phyloP scores from a whole-genome alignment of 2,329 filamentous ascomycete species.

The Talaromyces sp. region DNA sequence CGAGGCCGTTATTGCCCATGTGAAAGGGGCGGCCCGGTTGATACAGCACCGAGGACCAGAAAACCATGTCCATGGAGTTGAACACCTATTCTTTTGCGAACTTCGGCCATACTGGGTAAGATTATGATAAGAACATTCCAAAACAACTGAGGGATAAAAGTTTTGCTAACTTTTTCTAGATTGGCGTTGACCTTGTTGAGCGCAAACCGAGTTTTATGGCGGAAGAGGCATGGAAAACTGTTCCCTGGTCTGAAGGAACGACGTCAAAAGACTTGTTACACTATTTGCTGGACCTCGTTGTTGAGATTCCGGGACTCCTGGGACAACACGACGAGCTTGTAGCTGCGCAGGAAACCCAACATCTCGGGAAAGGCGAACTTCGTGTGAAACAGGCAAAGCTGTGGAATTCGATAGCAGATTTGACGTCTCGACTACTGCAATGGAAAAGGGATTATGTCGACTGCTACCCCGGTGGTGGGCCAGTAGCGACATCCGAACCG shows the following conservation, averaged over 20 bases:
- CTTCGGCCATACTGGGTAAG: conserved; percentile 36
- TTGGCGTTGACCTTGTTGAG: conserved; percentile 25
- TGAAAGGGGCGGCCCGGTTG: conserved; percentile 30
- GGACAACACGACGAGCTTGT: conserved; percentile 28
- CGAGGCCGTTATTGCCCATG: conserved; percentile 28
- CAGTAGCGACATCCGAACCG: conserved; percentile 21
- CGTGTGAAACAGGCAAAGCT: conserved; percentile 28
- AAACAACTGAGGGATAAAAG: neutral
- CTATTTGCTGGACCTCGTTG: conserved; percentile 32
- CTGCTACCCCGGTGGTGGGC: conserved; percentile 26
- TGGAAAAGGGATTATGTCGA: conserved; percentile 31
- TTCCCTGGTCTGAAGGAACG: conserved; percentile 35
- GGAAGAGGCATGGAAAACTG: conserved; percentile 33
- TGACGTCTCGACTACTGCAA: conserved; percentile 25
- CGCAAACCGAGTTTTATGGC: conserved; percentile 33
- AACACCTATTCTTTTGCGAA: conserved; percentile 35
- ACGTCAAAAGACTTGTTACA: conserved; percentile 34
- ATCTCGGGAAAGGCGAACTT: conserved; percentile 26
- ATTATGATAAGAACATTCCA: neutral
- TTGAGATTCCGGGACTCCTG: conserved; percentile 29
- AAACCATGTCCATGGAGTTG: conserved; percentile 36
- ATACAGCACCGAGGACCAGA: conserved; percentile 37
- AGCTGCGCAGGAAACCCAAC: conserved; percentile 17
- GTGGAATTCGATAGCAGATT: conserved; percentile 31
- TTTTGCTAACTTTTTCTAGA: conserved; percentile 16